Evolutionary conservation across 345 rosid genomes (phyloP).

Genomic region (Laguncularia racemosa): DNA sequence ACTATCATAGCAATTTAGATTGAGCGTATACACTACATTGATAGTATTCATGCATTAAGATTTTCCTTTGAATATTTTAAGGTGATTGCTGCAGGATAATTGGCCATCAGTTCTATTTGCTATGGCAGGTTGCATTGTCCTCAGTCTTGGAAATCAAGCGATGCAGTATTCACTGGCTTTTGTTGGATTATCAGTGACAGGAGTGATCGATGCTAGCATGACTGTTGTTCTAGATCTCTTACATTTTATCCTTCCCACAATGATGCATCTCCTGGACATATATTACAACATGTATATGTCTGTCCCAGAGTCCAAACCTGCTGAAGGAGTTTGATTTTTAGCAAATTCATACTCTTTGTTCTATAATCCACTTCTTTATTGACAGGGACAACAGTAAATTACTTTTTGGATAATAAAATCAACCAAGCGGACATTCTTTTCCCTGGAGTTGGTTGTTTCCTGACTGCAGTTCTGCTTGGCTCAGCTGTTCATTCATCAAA

Average conservation of each 20-base stretch:
- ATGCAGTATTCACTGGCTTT: conserved; percentile 77
- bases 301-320: background rate
- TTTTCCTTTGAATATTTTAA: conserved; percentile 6
- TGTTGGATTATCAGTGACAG: conserved; percentile 74
- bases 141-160: conserved; percentile 66
- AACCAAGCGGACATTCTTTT: conserved; percentile 66
- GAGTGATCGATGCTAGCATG: conserved; percentile 64
- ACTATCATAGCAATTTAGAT: background rate
- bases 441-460: conserved; percentile 79
- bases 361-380: background rate
- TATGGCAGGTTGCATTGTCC: conserved; percentile 60
- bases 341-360: background rate
- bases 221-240: conserved; percentile 63
- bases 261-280: background rate
- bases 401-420: conserved; percentile 70
- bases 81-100: conserved; percentile 35
- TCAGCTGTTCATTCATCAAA: conserved; percentile 81
- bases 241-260: background rate
- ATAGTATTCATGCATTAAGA: background rate
- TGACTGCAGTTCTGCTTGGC: conserved; percentile 66
- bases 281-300: no score
- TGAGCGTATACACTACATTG: background rate
- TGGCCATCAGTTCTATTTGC: conserved; percentile 82
- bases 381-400: conserved; percentile 75
- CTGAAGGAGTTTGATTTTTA: background rate